Evolutionary conservation across 2,329 filamentous ascomycete genomes (phyloP), one percentile per base, ranked within the genome.

Genomic region (Aphanoascus verrucosus): DNA sequence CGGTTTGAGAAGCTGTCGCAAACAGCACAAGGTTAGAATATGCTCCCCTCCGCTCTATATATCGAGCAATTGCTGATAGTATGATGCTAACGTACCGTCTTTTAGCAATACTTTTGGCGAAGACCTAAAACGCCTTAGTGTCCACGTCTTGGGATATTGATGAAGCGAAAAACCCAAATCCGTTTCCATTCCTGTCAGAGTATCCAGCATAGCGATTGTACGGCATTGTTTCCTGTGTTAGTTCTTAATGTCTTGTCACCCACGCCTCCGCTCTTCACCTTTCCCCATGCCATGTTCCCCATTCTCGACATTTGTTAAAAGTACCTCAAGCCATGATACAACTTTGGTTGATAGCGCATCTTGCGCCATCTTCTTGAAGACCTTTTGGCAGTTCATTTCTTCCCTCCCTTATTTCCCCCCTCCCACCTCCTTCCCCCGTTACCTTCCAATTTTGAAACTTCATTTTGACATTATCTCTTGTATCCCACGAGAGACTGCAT

Each of bases 11-110:
- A 85, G 84, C 64, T 96, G 93, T 65, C 81, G 93, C 64, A 97
- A 96, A 73, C 88, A 93, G 67, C 93, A 98, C 72, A 97, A 97
- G 87, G 91, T 97, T 79, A 65, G 75, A 69, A 57, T 31, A 31
- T 49, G 17, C 48, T 44, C 32, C 34, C 46, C 37, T 35, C 49
- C 50, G 40, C 32, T 15, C 31, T 50, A 34, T 32, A 28, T 42
- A 37, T 37, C 15, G 11, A 6, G 8, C 31, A 20, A 14, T 19
- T 37, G 14, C 4, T 15, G 9, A 11, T 50, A 54, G 63, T 69
- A 56, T 68, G 58, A 17, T 47, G 11, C 40, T 8, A 44, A 15
- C 11, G 12, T 49, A 15, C 23, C 23, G 7, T 28, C 7, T 7
- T 42, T 35, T 55, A 85, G 82, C 82, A 84, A 85, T 84, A 85